Evolutionary conservation across 768 basidiomycete species (phyloP).

Genomic region (Suillus lakei): DNA sequence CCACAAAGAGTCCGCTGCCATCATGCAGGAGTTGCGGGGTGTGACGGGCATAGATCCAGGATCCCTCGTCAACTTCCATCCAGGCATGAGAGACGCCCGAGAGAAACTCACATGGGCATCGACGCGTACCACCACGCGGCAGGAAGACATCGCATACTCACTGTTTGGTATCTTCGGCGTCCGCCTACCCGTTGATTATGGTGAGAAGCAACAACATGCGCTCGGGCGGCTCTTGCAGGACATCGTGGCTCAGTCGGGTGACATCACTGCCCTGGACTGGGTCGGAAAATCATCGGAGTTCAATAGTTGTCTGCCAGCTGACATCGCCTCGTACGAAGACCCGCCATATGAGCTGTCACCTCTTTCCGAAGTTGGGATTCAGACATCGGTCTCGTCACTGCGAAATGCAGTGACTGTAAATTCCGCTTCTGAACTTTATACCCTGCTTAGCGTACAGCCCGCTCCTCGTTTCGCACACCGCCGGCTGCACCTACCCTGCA

Average conservation of each 20-base stretch:
- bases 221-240: background rate
- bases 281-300: background rate
- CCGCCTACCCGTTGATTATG: background rate
- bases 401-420: background rate
- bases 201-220: background rate
- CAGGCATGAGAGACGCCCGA: background rate
- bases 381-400: background rate
- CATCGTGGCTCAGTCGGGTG: background rate
- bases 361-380: background rate
- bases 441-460: background rate
- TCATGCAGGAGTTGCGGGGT: background rate
- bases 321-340: background rate
- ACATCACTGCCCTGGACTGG: background rate
- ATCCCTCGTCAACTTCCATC: background rate
- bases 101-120: background rate
- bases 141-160: background rate
- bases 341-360: background rate
- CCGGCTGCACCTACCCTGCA: background rate
- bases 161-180: background rate
- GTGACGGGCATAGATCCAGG: background rate
- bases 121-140: background rate
- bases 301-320: background rate
- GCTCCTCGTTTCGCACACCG: background rate
- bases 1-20: background rate
- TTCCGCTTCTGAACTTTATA: background rate